Base-by-base conservation (phyloP, 2,329 filamentous ascomycete species). In the Aspergillus chevalieri region DNA sequence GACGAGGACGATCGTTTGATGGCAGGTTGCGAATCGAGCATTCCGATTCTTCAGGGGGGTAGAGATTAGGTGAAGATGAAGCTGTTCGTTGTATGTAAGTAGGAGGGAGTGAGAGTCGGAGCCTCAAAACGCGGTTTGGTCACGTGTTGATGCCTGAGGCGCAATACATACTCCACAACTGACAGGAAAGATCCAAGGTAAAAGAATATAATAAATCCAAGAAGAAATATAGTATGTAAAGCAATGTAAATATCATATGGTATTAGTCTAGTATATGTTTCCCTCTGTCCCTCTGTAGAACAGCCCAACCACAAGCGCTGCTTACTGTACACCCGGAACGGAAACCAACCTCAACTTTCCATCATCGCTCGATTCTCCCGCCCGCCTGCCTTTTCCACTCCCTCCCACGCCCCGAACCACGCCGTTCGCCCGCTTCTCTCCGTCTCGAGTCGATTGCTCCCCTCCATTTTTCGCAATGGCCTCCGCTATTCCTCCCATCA, bases 401-500 rank as follows among this genome's bases (percentile, higher is more conserved):
- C 48, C 53, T 52, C 49, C 47, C 43, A 47, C 52, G 52, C 53
- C 55, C 45, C 50, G 45, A 57, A 57, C 57, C 60, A 47, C 52
- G 51, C 55, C 55, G 45, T 49, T 46, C 57, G 55, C 57, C 59
- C 62, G 59, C 52, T 53, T 12, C 19, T 43, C 49, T 48, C 28
- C 15, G 42, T 54, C 57, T 47, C 49, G 44, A 43, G 47, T 57
- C 47, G 46, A 53, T 49, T 56, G 49, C 52, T 54, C 38, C 34
- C 42, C 49, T 55, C 41, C 43, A 56, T 52, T 44, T 43, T 43
- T 53, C 64, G 65, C 63, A 64, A 74, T 74, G 71, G 65, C 70
- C 56, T 49, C 64, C 53, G 62, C 66, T 57, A 63, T 75, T 56
- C 64, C 69, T 63, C 72, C 73, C 51, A 75, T 75, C 57, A 73